Conservation (phyloP, 352 stramenopile genomes). For the Phytopythium helicoides region DNA sequence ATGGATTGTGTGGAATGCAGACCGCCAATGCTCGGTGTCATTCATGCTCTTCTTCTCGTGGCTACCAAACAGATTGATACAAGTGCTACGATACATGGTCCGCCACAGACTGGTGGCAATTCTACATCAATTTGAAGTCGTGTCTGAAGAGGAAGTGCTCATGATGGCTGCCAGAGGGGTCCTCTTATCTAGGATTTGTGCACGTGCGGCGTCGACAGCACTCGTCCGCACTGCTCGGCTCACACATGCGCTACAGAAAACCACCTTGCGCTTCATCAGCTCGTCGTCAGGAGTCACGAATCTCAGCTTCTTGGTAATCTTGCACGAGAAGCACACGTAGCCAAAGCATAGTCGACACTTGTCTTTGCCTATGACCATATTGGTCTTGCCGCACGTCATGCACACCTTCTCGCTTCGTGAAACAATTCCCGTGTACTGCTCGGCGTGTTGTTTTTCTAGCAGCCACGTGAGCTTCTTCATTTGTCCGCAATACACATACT, state of each 20-base stretch:
- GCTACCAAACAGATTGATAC: too few relatives aligned
- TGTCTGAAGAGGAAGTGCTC: not conserved
- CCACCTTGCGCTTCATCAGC: slow-evolving; percentile 27
- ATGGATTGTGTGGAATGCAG: too few relatives aligned
- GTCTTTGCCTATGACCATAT: too few relatives aligned
- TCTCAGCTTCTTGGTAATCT: too few relatives aligned
- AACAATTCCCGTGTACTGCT: not conserved
- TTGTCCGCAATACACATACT: slow-evolving; percentile 27
- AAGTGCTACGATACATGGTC: too few relatives aligned
- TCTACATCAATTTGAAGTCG: not conserved
- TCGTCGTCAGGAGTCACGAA: too few relatives aligned
- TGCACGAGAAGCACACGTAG: too few relatives aligned
- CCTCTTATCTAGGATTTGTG: slow-evolving; percentile 9
- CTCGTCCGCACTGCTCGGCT: slow-evolving; percentile 17
- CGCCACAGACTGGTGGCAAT: too few relatives aligned
- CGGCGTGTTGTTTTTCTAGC: slow-evolving; percentile 9
- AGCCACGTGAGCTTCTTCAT: slow-evolving; percentile 32
- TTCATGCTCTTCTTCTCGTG: too few relatives aligned
- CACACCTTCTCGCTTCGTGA: not conserved
- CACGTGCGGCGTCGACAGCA: slow-evolving; percentile 18
- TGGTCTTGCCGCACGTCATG: too few relatives aligned
- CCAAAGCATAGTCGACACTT: too few relatives aligned
- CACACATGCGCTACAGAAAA: slow-evolving; percentile 25
- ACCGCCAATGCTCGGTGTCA: too few relatives aligned
- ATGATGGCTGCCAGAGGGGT: not conserved